These are phyloP conservation scores for Chlorokybus atmophyticus DNA, from an alignment of 139 green algal species.

Conservation along the genomic window DNA sequence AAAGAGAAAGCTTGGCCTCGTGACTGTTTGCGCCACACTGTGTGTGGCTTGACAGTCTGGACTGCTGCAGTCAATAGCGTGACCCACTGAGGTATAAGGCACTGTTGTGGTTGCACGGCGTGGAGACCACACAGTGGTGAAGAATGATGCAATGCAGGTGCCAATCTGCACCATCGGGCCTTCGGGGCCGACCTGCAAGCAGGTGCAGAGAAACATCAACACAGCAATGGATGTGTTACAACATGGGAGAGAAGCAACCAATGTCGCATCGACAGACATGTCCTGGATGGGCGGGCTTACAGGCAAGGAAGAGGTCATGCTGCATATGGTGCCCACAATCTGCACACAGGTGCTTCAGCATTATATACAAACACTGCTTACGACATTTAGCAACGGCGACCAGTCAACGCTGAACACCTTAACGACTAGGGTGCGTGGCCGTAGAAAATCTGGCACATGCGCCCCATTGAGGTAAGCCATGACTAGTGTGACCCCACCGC, in stretches of 20 bases:
- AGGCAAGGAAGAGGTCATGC: neutral
- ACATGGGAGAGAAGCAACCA: no score
- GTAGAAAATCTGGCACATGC: slow-evolving; percentile 54
- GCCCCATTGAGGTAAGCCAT: slow-evolving; percentile 67
- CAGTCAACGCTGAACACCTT: slow-evolving; percentile 32
- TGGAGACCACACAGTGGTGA: no score
- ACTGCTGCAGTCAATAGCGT: no score
- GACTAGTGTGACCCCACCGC: slow-evolving; percentile 67
- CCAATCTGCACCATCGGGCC: slow-evolving; percentile 83
- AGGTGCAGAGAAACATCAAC: no score
- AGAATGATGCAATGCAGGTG: slow-evolving; percentile 49
- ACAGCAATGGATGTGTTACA: no score
- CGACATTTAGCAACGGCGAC: slow-evolving; percentile 14
- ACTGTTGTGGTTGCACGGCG: no score
- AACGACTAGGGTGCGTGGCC: slow-evolving; percentile 42
- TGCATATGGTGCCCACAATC: slow-evolving; percentile 1
- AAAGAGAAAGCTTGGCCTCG: no score
- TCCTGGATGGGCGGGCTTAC: no score
- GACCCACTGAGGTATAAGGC: no score
- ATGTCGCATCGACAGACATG: no score
- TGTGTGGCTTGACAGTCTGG: no score
- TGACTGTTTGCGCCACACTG: no score
- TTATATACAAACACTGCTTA: neutral
- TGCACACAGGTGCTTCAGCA: neutral
- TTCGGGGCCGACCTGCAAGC: slow-evolving; percentile 51